A percentile compares a stretch with the other conserved stretches of the same genome.
phyloP scores from a whole-genome alignment of 1,284 basidiomycete species.

The Inonotus obliquus region DNA sequence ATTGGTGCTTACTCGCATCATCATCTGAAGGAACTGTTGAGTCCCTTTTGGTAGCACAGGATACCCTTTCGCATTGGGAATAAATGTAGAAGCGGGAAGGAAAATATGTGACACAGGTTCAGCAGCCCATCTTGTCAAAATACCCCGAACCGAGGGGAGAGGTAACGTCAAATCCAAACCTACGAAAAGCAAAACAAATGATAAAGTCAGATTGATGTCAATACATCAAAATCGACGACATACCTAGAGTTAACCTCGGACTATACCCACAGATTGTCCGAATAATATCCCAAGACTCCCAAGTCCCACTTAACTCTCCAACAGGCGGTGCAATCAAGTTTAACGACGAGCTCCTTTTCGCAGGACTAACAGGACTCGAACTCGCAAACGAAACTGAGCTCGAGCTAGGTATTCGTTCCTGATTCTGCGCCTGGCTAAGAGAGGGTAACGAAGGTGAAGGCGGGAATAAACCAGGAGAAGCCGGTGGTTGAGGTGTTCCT shows the following conservation, averaged over 20 bases:
- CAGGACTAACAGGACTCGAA: not conserved
- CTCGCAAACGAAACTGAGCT: not conserved
- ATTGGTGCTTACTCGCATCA: slow-evolving; percentile 65
- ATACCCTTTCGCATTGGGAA: slow-evolving; percentile 95
- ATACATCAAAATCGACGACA: slow-evolving; percentile 26
- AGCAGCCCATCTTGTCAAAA: slow-evolving; percentile 83
- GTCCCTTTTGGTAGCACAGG: slow-evolving; percentile 93
- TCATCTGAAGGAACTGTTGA: slow-evolving; percentile 83
- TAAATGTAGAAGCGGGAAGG: slow-evolving; percentile 87
- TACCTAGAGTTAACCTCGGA: slow-evolving; percentile 77
- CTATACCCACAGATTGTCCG: slow-evolving; percentile 86
- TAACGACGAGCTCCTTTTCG: slow-evolving; percentile 13
- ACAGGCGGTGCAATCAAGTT: slow-evolving; percentile 34
- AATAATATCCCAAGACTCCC: slow-evolving; percentile 98
- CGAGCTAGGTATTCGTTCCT: no score
- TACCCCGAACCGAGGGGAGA: slow-evolving; percentile 69
- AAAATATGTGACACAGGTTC: slow-evolving; percentile 88
- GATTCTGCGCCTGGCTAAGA: slow-evolving; percentile 20
- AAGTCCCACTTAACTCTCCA: slow-evolving; percentile 76
- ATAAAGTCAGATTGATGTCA: not conserved
- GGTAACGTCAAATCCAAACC: slow-evolving; percentile 89
- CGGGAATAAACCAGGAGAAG: slow-evolving; percentile 20
- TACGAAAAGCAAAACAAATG: slow-evolving; percentile 27
- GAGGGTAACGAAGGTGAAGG: not conserved
- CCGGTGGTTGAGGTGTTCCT: slow-evolving; percentile 31